Conservation (phyloP, 768 basidiomycete genomes). For the Boletellus emodensis region DNA sequence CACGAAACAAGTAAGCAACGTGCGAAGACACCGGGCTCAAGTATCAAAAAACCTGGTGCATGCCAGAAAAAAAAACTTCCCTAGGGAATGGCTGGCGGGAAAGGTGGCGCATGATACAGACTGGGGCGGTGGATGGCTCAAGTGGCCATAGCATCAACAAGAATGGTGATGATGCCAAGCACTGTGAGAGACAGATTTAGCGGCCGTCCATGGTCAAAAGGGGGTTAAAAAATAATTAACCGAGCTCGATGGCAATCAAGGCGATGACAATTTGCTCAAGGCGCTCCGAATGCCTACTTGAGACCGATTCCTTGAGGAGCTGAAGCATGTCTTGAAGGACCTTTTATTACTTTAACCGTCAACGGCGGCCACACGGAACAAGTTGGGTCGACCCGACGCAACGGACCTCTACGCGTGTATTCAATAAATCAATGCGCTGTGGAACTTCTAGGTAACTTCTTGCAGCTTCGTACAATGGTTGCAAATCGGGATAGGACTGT, state of each 20-base stretch:
- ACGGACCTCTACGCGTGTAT: slow-evolving; percentile 86
- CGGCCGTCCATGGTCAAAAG: neutral
- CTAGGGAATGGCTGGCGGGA: slow-evolving; percentile 1
- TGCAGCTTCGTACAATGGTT: slow-evolving; percentile 91
- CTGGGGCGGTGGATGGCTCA: slow-evolving; percentile 2
- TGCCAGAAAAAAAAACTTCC: neutral
- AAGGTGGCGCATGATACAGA: slow-evolving; percentile 10
- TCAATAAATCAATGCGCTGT: slow-evolving; percentile 87
- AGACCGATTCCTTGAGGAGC: slow-evolving; percentile 91
- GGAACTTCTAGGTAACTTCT: slow-evolving; percentile 93
- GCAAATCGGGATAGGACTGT: slow-evolving; percentile 90
- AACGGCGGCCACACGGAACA: slow-evolving; percentile 1
- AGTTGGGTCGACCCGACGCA: slow-evolving; percentile 3
- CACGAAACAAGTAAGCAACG: neutral
- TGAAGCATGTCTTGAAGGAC: slow-evolving; percentile 97
- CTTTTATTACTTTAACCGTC: slow-evolving; percentile 34
- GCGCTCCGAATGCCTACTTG: slow-evolving; percentile 84
- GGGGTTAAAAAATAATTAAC: slow-evolving; percentile 35
- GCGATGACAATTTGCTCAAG: slow-evolving; percentile 92
- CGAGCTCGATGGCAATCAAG: slow-evolving; percentile 85
- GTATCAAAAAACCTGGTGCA: neutral
- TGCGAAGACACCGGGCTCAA: slow-evolving; percentile 3
- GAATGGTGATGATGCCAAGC: slow-evolving; percentile 85
- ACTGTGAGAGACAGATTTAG: slow-evolving; percentile 39
- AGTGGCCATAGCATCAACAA: slow-evolving; percentile 74